Conservation (phyloP, 2,329 filamentous ascomycete genomes). For the Lasiodiplodia sp. region DNA sequence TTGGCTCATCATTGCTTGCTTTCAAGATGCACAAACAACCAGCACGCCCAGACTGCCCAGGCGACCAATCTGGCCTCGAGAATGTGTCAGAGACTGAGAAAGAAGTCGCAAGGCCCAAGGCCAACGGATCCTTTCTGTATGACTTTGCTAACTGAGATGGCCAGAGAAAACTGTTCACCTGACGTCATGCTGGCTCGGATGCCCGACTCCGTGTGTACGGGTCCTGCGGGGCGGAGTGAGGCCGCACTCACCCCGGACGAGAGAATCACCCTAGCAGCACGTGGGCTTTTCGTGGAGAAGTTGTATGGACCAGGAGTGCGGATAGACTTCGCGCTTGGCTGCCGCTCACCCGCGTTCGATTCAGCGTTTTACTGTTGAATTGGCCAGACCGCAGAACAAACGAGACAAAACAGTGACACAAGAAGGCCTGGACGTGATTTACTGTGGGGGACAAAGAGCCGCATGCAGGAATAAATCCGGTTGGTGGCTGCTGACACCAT, state of each 20-base stretch:
- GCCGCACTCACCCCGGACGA: not conserved
- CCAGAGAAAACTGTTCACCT: not conserved
- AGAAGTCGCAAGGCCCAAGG: not conserved
- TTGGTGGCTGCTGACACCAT: constrained; percentile 13
- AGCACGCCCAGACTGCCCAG: not conserved
- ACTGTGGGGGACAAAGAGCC: not conserved
- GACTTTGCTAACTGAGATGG: not conserved
- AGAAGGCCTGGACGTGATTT: not conserved
- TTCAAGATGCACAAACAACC: not conserved
- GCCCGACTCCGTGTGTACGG: not conserved
- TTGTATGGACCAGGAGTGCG: not conserved
- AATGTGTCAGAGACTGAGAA: not conserved
- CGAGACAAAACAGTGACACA: not conserved
- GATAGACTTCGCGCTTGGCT: not conserved
- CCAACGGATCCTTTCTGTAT: constrained; percentile 5
- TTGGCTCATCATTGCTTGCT: not conserved
- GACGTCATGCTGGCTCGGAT: constrained; percentile 1
- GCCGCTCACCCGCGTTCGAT: not conserved
- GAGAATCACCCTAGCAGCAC: not conserved
- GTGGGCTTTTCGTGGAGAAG: not conserved
- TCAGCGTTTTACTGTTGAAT: not conserved
- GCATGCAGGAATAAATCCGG: not conserved
- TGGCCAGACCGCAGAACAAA: not conserved
- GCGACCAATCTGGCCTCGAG: not conserved
- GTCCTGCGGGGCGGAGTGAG: not conserved